phyloP scores from a whole-genome alignment of 768 basidiomycete genomes.

The Leucocoprinus sp. region DNA sequence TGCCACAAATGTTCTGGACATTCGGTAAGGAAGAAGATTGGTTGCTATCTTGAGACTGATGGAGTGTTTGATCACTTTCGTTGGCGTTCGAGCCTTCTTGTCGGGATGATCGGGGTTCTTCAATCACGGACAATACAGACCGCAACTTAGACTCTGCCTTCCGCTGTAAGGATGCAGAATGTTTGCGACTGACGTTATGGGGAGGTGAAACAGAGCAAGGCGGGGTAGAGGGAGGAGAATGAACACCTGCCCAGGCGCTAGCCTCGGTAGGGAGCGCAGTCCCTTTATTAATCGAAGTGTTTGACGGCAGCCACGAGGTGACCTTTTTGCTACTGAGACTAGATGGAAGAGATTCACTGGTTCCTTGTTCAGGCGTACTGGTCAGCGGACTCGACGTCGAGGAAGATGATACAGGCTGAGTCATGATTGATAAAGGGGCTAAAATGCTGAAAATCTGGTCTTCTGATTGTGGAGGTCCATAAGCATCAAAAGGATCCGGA shows the following conservation, averaged over 20 bases:
- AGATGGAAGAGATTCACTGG: conserved; percentile 25
- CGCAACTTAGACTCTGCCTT: conserved; percentile 65
- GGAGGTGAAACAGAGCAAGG: conserved; percentile 45
- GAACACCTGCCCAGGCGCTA: conserved; percentile 45
- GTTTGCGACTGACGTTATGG: conserved; percentile 30
- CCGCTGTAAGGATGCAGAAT: conserved; percentile 44
- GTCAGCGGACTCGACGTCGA: conserved; percentile 43
- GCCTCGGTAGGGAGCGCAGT: conserved; percentile 41
- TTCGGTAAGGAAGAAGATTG: conserved; percentile 16
- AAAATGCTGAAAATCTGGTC: conserved; percentile 92
- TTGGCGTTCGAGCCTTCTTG: conserved; percentile 4
- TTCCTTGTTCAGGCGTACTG: conserved; percentile 35
- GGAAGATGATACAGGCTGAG: conserved; percentile 39
- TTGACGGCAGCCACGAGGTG: conserved; percentile 22
- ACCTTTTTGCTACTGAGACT: conserved; percentile 20
- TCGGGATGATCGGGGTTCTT: conserved; percentile 33
- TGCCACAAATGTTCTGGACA: conserved; percentile 14
- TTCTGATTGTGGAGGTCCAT: conserved; percentile 80
- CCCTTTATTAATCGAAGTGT: conserved; percentile 31
- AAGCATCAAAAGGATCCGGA: conserved; percentile 90
- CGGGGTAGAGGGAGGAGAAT: conserved; percentile 37
- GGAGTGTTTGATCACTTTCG: not conserved
- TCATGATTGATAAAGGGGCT: conserved; percentile 75
- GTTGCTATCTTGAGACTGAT: not conserved
- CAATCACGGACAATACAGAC: conserved; percentile 63